Evolutionary conservation across 2,329 filamentous ascomycete species (phyloP), one percentile per base, ranked within the genome.

Genomic region (Sarocladium strictum): DNA sequence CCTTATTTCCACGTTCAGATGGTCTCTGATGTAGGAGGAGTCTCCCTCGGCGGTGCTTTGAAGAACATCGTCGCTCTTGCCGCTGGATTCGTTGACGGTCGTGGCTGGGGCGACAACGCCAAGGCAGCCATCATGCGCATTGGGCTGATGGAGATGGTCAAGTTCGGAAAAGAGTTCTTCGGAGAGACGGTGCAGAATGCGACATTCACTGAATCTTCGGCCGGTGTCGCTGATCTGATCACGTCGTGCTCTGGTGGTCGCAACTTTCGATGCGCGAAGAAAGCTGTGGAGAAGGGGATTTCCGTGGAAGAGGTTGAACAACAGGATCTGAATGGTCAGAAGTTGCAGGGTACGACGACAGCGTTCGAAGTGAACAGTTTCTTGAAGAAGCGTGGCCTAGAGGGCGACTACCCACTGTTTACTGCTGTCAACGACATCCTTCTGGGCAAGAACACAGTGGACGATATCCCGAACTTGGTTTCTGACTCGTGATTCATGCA

Each of bases 111-210:
- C 65, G 92, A 97, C 76, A 99, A 97, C 63, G 93, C 93, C 61
- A 97, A 99, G 76, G 91, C 94, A n/a, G 94, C 94, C 45, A 86
- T 99, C 57, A 97, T 99, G 90, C 89, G 94, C 40, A 87, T 97
- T 19, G 94, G 94, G 7, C 83, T 99, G 45, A 80, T 97, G 63
- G 94, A 99, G 74, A 96, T 97, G 87, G 90, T 97, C 65, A 87
- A 89, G 67, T 99, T 99, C 62, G 93, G 93, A 60, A 90, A 92
- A 70, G 84, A 87, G 63, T 99, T 97, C 77, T 99, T 97, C 68
- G 83, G 84, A 17, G 81, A 92, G 64, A 89, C 88, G 1, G 86
- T 94, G 24, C 81, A 87, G 60, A 83, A 87, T 10, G 83, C 81
- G 55, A 99, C 94, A 0, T 97, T 99, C 69, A 97, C 93, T n/a